phyloP scores from a whole-genome alignment of 192 early-diverging fungal genomes.

The Coemansia brasiliensis region DNA sequence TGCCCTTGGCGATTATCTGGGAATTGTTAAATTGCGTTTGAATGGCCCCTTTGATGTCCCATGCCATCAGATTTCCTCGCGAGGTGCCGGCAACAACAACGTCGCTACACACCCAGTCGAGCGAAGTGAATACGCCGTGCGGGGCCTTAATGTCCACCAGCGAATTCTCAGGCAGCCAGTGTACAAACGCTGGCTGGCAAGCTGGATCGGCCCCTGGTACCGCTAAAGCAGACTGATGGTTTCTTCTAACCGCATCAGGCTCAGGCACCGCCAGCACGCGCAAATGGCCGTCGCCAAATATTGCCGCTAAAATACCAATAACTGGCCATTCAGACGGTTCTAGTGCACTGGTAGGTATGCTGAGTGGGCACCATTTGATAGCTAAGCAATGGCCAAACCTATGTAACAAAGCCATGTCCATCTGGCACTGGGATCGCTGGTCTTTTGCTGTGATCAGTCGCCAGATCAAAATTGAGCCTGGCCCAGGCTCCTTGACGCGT shows the following conservation, averaged over 20 bases:
- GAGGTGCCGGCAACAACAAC: constrained; percentile 34
- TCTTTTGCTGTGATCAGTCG: constrained; percentile 8
- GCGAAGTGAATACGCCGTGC: constrained; percentile 26
- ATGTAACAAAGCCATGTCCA: constrained; percentile 28
- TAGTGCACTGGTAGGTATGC: background rate
- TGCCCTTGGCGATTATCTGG: too few species aligned
- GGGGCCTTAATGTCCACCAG: constrained; percentile 25
- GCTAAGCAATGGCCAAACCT: constrained; percentile 31
- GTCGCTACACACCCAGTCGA: constrained; percentile 36
- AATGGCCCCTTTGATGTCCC: constrained; percentile 15
- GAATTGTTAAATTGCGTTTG: background rate
- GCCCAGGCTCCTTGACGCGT: constrained; percentile 17
- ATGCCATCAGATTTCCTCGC: constrained; percentile 20
- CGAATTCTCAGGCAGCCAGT: constrained; percentile 26
- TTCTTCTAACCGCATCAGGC: background rate
- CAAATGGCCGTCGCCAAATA: constrained; percentile 46
- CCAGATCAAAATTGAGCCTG: constrained; percentile 41
- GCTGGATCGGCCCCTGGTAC: too few species aligned
- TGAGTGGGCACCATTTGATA: constrained; percentile 43
- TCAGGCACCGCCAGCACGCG: constrained; percentile 34
- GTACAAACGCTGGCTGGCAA: constrained; percentile 13
- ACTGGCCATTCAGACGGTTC: background rate
- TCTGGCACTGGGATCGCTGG: constrained; percentile 1
- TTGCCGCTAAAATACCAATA: constrained; percentile 27
- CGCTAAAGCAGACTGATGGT: too few species aligned